phyloP scores from a whole-genome alignment of 371 early-diverging fungal genomes.

The Mucor piriformis region DNA sequence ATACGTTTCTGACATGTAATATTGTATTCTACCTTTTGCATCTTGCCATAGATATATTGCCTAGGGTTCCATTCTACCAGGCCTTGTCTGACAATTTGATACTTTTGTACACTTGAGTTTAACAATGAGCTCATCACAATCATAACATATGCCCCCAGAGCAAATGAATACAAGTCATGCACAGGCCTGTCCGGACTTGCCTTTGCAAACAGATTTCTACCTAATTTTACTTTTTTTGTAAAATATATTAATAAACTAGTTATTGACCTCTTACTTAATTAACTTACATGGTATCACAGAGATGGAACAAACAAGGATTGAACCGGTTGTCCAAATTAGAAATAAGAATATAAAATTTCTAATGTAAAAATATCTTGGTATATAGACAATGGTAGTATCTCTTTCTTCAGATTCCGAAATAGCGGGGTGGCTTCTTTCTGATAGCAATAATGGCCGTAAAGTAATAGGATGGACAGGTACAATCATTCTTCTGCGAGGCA shows the following conservation, averaged over 20 bases:
- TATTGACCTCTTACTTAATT: background rate
- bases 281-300: constrained; percentile 53
- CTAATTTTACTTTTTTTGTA: constrained; percentile 42
- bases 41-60: background rate
- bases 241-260: background rate
- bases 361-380: constrained; percentile 57
- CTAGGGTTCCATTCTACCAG: constrained; percentile 1
- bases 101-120: constrained; percentile 19
- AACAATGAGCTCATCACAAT: constrained; percentile 17
- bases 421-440: constrained; percentile 58
- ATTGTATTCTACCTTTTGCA: background rate
- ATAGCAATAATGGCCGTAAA: constrained; percentile 54
- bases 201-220: constrained; percentile 41
- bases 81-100: constrained; percentile 1
- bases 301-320: constrained; percentile 42
- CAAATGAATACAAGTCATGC: constrained; percentile 59
- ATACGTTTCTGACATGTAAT: background rate
- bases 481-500: constrained; percentile 60
- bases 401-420: constrained; percentile 37
- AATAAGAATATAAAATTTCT: constrained; percentile 48
- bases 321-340: constrained; percentile 56
- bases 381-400: constrained; percentile 58
- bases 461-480: constrained; percentile 61
- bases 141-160: constrained; percentile 22
- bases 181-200: constrained; percentile 25